phyloP scores from a whole-genome alignment of 2,329 filamentous ascomycete species.

The Beauveria asiatica region DNA sequence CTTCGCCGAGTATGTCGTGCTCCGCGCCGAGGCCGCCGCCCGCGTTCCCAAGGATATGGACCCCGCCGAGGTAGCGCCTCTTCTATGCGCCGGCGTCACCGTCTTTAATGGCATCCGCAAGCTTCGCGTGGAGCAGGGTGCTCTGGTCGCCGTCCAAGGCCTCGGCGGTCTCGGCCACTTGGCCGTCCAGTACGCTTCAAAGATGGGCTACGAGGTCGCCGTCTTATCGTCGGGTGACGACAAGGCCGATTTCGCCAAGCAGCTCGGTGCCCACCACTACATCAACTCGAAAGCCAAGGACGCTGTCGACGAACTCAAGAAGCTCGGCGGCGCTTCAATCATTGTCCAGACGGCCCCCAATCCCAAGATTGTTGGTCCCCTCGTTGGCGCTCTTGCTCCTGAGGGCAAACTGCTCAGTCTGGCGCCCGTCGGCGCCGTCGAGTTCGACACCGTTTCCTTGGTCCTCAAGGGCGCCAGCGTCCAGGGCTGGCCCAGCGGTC shows the following conservation, averaged over 20 bases:
- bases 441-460: conserved; percentile 33
- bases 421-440: conserved; percentile 38
- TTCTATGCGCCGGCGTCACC: conserved; percentile 59
- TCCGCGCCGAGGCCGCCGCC: conserved; percentile 53
- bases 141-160: conserved; percentile 54
- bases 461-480: conserved; percentile 49
- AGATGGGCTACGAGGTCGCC: conserved; percentile 67
- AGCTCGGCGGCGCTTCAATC: conserved; percentile 52
- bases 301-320: conserved; percentile 37
- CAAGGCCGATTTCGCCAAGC: conserved; percentile 58
- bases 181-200: conserved; percentile 65
- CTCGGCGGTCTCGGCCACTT: conserved; percentile 70
- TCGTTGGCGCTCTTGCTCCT: conserved; percentile 45
- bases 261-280: conserved; percentile 36
- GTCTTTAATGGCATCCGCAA: conserved; percentile 53
- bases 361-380: conserved; percentile 41
- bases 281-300: conserved; percentile 45
- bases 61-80: conserved; percentile 45
- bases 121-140: conserved; percentile 42
- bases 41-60: conserved; percentile 44
- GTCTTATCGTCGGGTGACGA: conserved; percentile 57
- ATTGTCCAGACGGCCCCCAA: conserved; percentile 58
- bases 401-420: conserved; percentile 53
- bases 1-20: conserved; percentile 54
- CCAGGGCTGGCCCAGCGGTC: conserved; percentile 54